A percentile compares a stretch with the other conserved stretches of the same genome.
These are phyloP conservation scores for Tremella yokohamensis DNA, from an alignment of 768 basidiomycete genomes.

Conservation along the genomic window DNA sequence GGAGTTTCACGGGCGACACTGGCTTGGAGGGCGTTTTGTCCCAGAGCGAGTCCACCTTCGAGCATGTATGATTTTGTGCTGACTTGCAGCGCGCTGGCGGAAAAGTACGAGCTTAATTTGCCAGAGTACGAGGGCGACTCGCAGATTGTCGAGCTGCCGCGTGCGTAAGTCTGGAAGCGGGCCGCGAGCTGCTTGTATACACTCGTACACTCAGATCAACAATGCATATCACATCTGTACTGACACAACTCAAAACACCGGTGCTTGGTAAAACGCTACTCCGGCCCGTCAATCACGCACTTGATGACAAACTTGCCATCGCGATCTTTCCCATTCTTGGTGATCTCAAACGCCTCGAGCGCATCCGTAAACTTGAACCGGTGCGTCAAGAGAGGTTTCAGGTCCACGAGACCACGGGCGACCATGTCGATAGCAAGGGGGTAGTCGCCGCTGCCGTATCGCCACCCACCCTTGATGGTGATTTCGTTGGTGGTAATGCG, in stretches of 20 bases:
- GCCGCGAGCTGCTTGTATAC: too few relatives aligned
- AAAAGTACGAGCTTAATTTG: conserved; percentile 73
- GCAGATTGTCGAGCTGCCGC: conserved; percentile 75
- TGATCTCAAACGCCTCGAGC: conserved; percentile 74
- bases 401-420: conserved; percentile 72
- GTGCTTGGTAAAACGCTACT: conserved; percentile 11
- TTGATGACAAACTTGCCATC: conserved; percentile 89
- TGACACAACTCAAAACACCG: too few relatives aligned
- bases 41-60: conserved; percentile 70
- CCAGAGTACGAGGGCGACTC: conserved; percentile 70
- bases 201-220: too few relatives aligned
- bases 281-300: conserved; percentile 65
- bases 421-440: conserved; percentile 78
- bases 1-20: conserved; percentile 75
- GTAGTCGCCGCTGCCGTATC: conserved; percentile 53
- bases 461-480: conserved; percentile 83
- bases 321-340: conserved; percentile 70
- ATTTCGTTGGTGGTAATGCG: conserved; percentile 73
- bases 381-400: conserved; percentile 86
- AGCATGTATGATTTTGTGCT: background rate
- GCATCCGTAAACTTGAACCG: conserved; percentile 76
- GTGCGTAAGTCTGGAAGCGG: background rate
- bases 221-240: too few relatives aligned
- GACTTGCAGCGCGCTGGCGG: conserved; percentile 61
- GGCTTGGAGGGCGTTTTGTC: conserved; percentile 89